Evolutionary conservation across 805 yeast species (phyloP).

Genomic region (Candida pseudofarinosa): DNA sequence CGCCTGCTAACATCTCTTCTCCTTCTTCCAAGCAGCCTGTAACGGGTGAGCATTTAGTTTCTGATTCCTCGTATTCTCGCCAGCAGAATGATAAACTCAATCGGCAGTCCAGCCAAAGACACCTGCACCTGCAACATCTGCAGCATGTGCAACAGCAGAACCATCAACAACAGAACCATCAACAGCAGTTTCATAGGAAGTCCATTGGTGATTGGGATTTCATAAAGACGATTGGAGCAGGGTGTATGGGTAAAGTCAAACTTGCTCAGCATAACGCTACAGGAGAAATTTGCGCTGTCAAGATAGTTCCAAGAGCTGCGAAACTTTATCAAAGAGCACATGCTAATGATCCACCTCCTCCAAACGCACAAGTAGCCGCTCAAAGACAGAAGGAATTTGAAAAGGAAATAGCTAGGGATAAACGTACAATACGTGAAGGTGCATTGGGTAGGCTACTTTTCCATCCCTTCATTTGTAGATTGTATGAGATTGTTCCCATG

Average conservation of each 20-base stretch:
- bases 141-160: slow-evolving; percentile 4
- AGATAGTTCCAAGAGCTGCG: slow-evolving; percentile 88
- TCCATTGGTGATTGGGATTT: slow-evolving; percentile 97
- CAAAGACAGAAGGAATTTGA: slow-evolving; percentile 68
- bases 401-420: slow-evolving; percentile 85
- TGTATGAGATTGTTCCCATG: slow-evolving; percentile 94
- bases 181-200: slow-evolving; percentile 68
- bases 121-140: slow-evolving; percentile 3
- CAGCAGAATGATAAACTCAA: not conserved
- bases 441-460: slow-evolving; percentile 85
- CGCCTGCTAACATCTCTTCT: slow-evolving; percentile 27
- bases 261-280: slow-evolving; percentile 83
- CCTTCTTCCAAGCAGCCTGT: slow-evolving; percentile 5
- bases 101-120: slow-evolving; percentile 1
- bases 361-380: slow-evolving; percentile 50
- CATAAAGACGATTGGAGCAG: slow-evolving; percentile 92
- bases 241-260: slow-evolving; percentile 98
- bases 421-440: slow-evolving; percentile 91
- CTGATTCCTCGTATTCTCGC: not conserved
- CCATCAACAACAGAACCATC: slow-evolving; percentile 10
- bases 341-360: slow-evolving; percentile 63
- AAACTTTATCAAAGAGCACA: slow-evolving; percentile 71
- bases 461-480: slow-evolving; percentile 88
- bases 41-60: not conserved
- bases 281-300: slow-evolving; percentile 82